Conservation (phyloP, 2,329 filamentous ascomycete species). For the Penicillium sp. region DNA sequence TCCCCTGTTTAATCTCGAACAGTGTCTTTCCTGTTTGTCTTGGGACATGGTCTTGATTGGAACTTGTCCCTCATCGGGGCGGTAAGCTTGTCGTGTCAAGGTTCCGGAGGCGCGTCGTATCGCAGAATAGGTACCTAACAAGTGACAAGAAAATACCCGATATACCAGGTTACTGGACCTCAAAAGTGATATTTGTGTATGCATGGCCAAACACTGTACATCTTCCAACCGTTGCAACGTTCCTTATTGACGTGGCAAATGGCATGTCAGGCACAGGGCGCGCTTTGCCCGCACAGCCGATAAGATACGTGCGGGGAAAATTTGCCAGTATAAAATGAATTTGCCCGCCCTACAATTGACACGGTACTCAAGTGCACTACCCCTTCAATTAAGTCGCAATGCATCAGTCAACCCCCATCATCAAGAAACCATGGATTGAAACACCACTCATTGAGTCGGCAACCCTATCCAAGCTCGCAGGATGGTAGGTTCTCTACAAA, state of each 20-base stretch:
- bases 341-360: background rate
- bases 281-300: background rate
- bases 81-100: too few species aligned
- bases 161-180: too few species aligned
- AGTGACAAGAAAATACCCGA: too few species aligned
- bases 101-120: too few species aligned
- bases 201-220: background rate
- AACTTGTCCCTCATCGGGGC: too few species aligned
- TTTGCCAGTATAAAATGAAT: background rate
- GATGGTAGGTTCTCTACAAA: constrained; percentile 30
- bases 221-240: background rate
- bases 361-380: background rate
- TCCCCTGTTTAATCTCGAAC: too few species aligned
- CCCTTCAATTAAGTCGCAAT: background rate
- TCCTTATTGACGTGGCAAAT: background rate
- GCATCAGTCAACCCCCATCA: background rate
- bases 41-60: too few species aligned
- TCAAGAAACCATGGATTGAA: constrained; percentile 39
- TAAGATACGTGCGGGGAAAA: background rate
- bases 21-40: too few species aligned
- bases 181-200: too few species aligned
- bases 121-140: too few species aligned
- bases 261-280: background rate
- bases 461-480: constrained; percentile 37
- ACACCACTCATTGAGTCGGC: constrained; percentile 41